These are phyloP conservation scores for Cyclostephanos tholiformis DNA, from an alignment of 108 stramenopile species.

Conservation along the genomic window DNA sequence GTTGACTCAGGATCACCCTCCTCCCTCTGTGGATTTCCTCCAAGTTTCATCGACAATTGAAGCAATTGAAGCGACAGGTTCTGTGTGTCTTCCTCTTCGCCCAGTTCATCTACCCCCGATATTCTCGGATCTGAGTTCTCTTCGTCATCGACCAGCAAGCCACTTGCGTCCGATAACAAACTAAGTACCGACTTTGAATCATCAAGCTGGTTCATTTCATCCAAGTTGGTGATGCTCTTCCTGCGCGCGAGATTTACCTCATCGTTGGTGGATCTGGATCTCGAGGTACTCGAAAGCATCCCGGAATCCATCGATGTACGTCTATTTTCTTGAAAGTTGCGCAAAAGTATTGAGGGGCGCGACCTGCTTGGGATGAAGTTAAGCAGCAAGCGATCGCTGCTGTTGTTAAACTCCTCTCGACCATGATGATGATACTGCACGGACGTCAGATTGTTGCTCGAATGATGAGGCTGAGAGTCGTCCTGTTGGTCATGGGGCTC, in stretches of 20 bases:
- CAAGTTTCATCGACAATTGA: neutral
- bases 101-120: neutral
- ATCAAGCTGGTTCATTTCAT: neutral
- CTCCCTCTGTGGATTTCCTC: neutral
- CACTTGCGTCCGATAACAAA: neutral
- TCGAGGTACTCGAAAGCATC: neutral
- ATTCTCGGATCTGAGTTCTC: neutral
- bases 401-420: neutral
- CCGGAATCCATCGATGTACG: constrained; percentile 8
- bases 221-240: constrained; percentile 13
- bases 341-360: neutral
- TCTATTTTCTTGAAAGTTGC: neutral
- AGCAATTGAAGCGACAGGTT: neutral
- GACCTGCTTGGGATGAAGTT: neutral
- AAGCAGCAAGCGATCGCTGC: neutral
- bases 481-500: neutral
- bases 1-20: no score
- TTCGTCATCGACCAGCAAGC: neutral
- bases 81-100: neutral
- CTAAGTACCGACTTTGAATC: neutral
- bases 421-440: neutral
- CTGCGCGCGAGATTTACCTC: constrained; percentile 29
- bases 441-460: neutral
- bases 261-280: neutral
- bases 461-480: neutral